Base-by-base conservation (phyloP, 1,139 yeast species). In the Nadsonia commutata region DNA sequence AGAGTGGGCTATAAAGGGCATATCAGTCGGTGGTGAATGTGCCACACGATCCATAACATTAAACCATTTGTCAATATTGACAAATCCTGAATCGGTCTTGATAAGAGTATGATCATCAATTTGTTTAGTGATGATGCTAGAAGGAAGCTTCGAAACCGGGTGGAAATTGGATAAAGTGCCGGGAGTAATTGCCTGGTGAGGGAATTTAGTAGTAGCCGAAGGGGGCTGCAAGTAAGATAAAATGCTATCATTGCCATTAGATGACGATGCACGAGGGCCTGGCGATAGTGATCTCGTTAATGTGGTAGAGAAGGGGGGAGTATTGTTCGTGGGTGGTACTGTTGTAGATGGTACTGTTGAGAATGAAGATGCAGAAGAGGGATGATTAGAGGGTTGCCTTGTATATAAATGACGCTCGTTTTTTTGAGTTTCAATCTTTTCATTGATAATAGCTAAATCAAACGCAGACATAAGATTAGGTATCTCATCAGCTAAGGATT, bases 51-150 rank as follows among this genome's bases (percentile, higher is more conserved):
- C 54, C 37, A 49, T 52, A 33, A 42, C 48, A 23, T 52, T 52
- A 19, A 57, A 52, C 62, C 62, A 58, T 3, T 56, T 59, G 45
- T 59, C 62, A 62, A 59, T 58, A 46, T 59, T 63, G 21, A 54
- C 51, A 43, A 42, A 53, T 17, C 49, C 46, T 9, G 49, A 50
- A 11, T 51, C 55, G 3, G 55, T 55, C 37, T 51, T 45, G 27
- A 59, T 60, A 58, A 58, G 56, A 54, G 59, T 52, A 13, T 62
- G 52, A 42, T 53, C 52, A 43, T 50, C 52, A 33, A 58, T 45
- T 54, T 52, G 56, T 40, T 52, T 52, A 16, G 59, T 60, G n/a
- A n/a, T n/a, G n/a, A n/a, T n/a, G n/a, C n/a, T n/a, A n/a, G n/a
- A n/a, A n/a, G n/a, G n/a, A n/a, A n/a, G n/a, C n/a, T n/a, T n/a